Conservation (phyloP, 495 filamentous ascomycete species). For the Umbilicaria muhlenbergii region DNA sequence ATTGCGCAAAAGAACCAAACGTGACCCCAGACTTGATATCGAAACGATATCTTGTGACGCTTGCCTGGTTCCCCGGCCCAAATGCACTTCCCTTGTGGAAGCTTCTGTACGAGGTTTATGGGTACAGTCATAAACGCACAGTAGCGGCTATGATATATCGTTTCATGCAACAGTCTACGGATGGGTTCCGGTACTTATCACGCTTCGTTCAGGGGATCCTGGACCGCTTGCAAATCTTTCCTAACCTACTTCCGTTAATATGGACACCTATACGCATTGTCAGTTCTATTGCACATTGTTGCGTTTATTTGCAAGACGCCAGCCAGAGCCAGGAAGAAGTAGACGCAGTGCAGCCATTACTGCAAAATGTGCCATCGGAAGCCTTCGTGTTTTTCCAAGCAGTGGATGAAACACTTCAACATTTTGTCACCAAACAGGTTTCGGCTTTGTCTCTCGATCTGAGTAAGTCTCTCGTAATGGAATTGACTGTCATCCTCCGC, state of each 20-base stretch:
- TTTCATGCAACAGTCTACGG: constrained; percentile 2
- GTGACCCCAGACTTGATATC: constrained; percentile 17
- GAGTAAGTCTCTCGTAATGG: constrained; percentile 16
- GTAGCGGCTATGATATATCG: constrained; percentile 6
- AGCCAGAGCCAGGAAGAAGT: neutral
- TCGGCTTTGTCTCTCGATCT: constrained; percentile 18
- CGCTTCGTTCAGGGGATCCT: constrained; percentile 2
- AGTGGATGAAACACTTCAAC: constrained; percentile 11
- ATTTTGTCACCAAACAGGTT: constrained; percentile 17
- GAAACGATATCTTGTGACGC: constrained; percentile 7
- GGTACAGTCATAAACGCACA: constrained; percentile 5
- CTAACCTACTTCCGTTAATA: constrained; percentile 1
- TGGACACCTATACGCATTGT: constrained; percentile 1
- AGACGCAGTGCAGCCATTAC: neutral
- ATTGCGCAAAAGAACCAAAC: constrained; percentile 4
- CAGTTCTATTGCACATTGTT: constrained; percentile 1
- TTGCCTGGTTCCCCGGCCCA: constrained; percentile 5
- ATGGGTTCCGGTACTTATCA: constrained; percentile 7
- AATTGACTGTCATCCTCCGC: constrained; percentile 25
- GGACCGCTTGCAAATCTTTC: constrained; percentile 2
- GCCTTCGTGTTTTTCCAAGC: constrained; percentile 9
- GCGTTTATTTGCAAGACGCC: constrained; percentile 1
- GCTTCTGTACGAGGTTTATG: constrained; percentile 7
- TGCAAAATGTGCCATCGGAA: constrained; percentile 1
- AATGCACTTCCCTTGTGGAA: constrained; percentile 10